phyloP scores from a whole-genome alignment of 176 grass and related monocot genomes.

The Triticum turgidum region DNA sequence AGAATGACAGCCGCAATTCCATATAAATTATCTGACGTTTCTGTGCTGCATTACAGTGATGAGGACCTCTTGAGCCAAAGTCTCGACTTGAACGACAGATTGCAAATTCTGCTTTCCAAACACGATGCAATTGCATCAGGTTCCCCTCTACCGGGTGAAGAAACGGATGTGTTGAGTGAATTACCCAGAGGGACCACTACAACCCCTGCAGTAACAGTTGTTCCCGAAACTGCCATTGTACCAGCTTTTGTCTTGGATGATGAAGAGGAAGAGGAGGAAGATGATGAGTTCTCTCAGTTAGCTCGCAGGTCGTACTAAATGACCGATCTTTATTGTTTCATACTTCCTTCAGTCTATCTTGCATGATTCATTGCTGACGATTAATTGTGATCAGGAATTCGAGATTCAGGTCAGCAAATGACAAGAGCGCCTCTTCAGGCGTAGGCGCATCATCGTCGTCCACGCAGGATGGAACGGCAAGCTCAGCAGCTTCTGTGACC shows the following conservation, averaged over 20 bases:
- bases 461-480: background rate
- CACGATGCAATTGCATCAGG: constrained; percentile 74
- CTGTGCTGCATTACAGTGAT: constrained; percentile 46
- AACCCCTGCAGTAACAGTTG: constrained; percentile 5
- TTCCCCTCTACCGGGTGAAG: constrained; percentile 38
- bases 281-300: constrained; percentile 75
- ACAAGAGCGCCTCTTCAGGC: constrained; percentile 5
- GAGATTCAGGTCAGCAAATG: constrained; percentile 37
- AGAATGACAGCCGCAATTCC: background rate
- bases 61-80: constrained; percentile 66
- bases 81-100: constrained; percentile 80
- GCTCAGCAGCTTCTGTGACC: constrained; percentile 14
- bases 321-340: background rate
- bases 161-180: constrained; percentile 13
- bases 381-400: constrained; percentile 55
- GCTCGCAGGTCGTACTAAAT: constrained; percentile 57
- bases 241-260: constrained; percentile 12
- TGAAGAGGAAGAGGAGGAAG: constrained; percentile 51
- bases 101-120: constrained; percentile 70
- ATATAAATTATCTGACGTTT: background rate
- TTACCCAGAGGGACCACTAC: constrained; percentile 5
- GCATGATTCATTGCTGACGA: background rate
- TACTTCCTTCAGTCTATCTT: background rate
- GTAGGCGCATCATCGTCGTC: constrained; percentile 5
- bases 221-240: constrained; percentile 28